phyloP scores from a whole-genome alignment of 2,329 filamentous ascomycete species.

The Nemania sp. region DNA sequence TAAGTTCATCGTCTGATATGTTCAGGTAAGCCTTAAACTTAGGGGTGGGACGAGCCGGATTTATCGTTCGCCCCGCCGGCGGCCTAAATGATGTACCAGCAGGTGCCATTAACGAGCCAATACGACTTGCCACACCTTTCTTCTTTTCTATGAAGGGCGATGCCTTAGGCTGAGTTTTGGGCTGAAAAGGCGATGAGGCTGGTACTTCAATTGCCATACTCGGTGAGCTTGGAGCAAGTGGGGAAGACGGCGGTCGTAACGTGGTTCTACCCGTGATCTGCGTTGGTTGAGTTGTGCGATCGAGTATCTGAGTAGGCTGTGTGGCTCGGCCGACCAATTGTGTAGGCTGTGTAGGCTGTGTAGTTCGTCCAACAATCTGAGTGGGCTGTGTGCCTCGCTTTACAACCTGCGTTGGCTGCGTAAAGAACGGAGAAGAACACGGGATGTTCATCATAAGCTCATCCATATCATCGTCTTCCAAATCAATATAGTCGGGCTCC shows the following conservation, averaged over 20 bases:
- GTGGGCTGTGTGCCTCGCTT: conserved; percentile 56
- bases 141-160: conserved; percentile 35
- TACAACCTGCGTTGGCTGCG: conserved; percentile 59
- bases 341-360: conserved; percentile 74
- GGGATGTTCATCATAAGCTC: conserved; percentile 55
- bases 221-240: conserved; percentile 58
- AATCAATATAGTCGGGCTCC: conserved; percentile 45
- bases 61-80: conserved; percentile 49
- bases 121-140: conserved; percentile 46
- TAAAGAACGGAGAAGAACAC: conserved; percentile 59
- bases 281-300: conserved; percentile 54
- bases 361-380: conserved; percentile 53
- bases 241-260: conserved; percentile 49
- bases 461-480: conserved; percentile 58
- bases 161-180: conserved; percentile 48
- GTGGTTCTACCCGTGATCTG: conserved; percentile 56
- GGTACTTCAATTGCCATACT: conserved; percentile 77
- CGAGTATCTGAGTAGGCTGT: conserved; percentile 57
- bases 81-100: conserved; percentile 78
- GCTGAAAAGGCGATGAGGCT: conserved; percentile 83
- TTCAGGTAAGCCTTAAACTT: conserved; percentile 48
- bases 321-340: conserved; percentile 64
- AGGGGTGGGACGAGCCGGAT: conserved; percentile 53
- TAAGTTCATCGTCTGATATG: conserved; percentile 52
- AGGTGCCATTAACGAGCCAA: conserved; percentile 77